Evolutionary conservation across 352 stramenopile species (phyloP).

Genomic region (Phytopythium aichiense): DNA sequence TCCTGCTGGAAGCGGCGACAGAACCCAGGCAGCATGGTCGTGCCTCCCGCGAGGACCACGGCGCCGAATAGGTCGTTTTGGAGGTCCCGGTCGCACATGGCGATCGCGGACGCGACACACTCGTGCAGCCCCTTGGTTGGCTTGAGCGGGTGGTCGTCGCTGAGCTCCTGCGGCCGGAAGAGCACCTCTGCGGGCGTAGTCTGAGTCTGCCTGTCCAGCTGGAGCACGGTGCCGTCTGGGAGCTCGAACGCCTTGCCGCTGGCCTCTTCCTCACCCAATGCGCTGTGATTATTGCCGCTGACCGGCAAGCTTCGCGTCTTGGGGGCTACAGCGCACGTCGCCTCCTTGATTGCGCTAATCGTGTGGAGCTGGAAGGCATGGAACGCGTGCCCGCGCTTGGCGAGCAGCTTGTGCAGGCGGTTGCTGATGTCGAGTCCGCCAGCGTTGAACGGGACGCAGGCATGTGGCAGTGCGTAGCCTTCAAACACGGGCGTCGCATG

Average conservation of each 20-base stretch:
- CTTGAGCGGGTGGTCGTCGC: constrained; percentile 89
- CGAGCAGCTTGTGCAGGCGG: constrained; percentile 63
- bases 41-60: constrained; percentile 81
- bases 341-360: constrained; percentile 87
- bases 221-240: constrained; percentile 81
- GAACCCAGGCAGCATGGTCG: constrained; percentile 81
- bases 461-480: constrained; percentile 75
- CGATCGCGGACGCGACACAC: constrained; percentile 73
- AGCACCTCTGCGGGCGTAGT: constrained; percentile 68
- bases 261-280: constrained; percentile 11
- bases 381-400: constrained; percentile 62
- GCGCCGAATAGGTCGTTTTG: constrained; percentile 69
- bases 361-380: constrained; percentile 67
- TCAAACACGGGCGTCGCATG: constrained; percentile 87
- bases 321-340: constrained; percentile 33
- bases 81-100: constrained; percentile 84
- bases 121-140: constrained; percentile 81
- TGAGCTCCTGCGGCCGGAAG: constrained; percentile 84
- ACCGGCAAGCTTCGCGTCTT: constrained; percentile 2
- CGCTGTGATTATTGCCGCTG: constrained; percentile 5
- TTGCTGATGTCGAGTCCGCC: constrained; percentile 77
- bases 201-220: constrained; percentile 77
- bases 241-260: constrained; percentile 72
- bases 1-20: constrained; percentile 80
- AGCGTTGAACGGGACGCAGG: constrained; percentile 57